phyloP scores from a whole-genome alignment of 2,329 filamentous ascomycete genomes.

The Trichoderma aggressivum region DNA sequence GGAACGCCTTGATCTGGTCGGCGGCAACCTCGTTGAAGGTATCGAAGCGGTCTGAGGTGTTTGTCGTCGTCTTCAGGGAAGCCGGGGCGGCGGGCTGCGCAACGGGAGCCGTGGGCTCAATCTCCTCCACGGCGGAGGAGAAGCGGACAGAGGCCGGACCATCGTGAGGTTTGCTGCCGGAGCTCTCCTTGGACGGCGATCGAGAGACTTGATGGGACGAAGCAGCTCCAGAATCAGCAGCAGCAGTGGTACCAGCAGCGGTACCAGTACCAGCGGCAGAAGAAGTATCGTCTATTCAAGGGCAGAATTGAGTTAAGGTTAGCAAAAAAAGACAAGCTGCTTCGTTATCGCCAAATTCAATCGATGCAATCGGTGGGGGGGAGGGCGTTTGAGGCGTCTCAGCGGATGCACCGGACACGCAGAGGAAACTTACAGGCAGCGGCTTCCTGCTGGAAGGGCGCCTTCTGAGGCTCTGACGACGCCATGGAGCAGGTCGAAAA shows the following conservation, averaged over 20 bases:
- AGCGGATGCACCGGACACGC: conserved; percentile 9
- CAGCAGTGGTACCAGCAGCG: not conserved
- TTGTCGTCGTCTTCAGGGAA: conserved; percentile 15
- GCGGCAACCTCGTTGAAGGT: conserved; percentile 44
- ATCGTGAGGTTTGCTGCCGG: conserved; percentile 22
- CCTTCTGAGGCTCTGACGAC: conserved; percentile 18
- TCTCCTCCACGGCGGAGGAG: conserved; percentile 67
- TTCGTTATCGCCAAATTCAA: not conserved
- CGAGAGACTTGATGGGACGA: not conserved
- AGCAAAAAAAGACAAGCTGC: not conserved
- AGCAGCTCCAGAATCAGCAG: not conserved
- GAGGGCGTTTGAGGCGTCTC: not conserved
- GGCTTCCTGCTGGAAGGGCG: conserved; percentile 18
- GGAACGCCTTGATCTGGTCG: conserved; percentile 68
- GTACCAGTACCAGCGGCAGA: not conserved
- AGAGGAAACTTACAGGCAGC: conserved; percentile 20
- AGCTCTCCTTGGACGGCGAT: conserved; percentile 12
- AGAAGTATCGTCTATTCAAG: not conserved
- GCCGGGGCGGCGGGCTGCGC: conserved; percentile 41
- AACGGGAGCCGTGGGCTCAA: conserved; percentile 36
- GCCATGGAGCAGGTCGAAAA: conserved; percentile 18
- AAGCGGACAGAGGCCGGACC: conserved; percentile 62
- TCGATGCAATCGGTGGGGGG: not conserved
- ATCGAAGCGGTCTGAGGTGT: conserved; percentile 24
- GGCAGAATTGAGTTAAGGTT: not conserved